Conservation (phyloP, 2,329 filamentous ascomycete genomes). For the Mollisia scopiformis region DNA sequence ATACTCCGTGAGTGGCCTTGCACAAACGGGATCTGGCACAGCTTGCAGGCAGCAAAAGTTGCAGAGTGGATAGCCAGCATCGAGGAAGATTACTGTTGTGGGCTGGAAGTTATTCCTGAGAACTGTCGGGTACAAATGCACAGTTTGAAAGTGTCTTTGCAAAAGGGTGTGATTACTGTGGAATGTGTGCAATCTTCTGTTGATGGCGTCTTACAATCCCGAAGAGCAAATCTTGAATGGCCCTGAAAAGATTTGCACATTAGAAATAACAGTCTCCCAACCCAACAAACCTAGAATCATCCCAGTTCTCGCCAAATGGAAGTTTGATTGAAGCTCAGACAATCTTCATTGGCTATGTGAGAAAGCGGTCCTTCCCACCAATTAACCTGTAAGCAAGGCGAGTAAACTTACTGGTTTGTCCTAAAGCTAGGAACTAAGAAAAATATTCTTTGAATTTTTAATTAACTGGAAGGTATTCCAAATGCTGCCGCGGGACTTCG, state of each 20-base stretch:
- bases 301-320: neutral
- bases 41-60: slow-evolving; percentile 25
- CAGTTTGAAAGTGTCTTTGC: slow-evolving; percentile 20
- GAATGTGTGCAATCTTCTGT: slow-evolving; percentile 25
- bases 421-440: neutral
- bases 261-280: too few species aligned
- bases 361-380: neutral
- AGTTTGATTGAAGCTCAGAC: neutral
- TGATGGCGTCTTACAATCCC: slow-evolving; percentile 15
- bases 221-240: slow-evolving; percentile 19
- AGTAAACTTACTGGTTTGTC: neutral
- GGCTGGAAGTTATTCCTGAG: slow-evolving; percentile 13
- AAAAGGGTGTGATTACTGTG: slow-evolving; percentile 19
- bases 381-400: neutral
- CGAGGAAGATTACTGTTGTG: slow-evolving; percentile 18
- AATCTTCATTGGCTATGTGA: neutral
- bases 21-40: slow-evolving; percentile 24
- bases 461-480: neutral
- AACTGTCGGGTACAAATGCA: slow-evolving; percentile 22
- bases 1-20: slow-evolving; percentile 21
- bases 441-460: too few species aligned
- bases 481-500: neutral
- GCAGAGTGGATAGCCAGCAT: slow-evolving; percentile 23
- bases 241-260: slow-evolving; percentile 4
- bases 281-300: too few species aligned